These are phyloP conservation scores for Chloranthus sessilifolius DNA, from an alignment of 164 flowering plant species.

Conservation along the genomic window DNA sequence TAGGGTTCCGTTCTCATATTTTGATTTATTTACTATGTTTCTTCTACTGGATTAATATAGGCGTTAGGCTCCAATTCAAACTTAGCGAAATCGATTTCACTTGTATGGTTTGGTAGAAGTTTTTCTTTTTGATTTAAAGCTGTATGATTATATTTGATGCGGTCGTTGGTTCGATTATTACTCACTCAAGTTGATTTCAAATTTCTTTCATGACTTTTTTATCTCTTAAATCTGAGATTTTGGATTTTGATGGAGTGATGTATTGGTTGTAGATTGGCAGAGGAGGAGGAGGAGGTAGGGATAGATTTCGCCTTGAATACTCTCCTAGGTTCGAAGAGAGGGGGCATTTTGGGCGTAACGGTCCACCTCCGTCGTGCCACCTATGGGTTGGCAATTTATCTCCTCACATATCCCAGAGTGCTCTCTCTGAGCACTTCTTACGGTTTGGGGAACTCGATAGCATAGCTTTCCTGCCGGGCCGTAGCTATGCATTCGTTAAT, in stretches of 20 bases:
- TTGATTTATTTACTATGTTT: no score
- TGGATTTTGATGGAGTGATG: neutral
- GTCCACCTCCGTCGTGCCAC: conserved; percentile 66
- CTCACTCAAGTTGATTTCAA: neutral
- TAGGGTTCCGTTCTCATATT: no score
- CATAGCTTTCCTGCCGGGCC: conserved; percentile 66
- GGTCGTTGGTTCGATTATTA: neutral
- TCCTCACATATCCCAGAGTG: conserved; percentile 34
- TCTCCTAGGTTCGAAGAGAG: conserved; percentile 40
- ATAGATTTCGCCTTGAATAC: conserved; percentile 35
- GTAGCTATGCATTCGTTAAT: conserved; percentile 83
- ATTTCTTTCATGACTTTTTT: neutral
- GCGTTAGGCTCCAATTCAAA: no score
- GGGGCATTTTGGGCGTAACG: conserved; percentile 22
- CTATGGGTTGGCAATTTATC: conserved; percentile 92
- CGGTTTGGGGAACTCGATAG: conserved; percentile 74
- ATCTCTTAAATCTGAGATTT: neutral
- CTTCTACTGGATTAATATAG: no score
- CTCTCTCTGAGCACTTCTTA: conserved; percentile 45
- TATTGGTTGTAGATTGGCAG: conserved; percentile 26
- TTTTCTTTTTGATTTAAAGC: neutral
- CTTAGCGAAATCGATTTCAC: neutral
- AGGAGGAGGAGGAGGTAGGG: conserved; percentile 54
- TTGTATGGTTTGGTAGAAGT: neutral
- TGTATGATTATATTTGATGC: neutral